Conservation (phyloP, 169 alveolate genomes). For the Plasmodium blacklocki region DNA sequence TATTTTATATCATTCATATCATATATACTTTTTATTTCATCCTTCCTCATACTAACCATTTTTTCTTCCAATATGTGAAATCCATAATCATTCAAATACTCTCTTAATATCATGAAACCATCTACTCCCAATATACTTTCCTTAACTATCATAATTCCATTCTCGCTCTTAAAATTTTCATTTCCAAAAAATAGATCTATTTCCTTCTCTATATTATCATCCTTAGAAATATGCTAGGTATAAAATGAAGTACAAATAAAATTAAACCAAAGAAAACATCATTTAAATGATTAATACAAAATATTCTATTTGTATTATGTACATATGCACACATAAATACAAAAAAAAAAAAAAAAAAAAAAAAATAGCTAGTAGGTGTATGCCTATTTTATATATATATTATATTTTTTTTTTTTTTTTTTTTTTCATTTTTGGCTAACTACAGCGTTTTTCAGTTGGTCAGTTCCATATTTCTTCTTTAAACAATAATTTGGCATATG, state of each 20-base stretch:
- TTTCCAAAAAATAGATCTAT: conserved; percentile 57
- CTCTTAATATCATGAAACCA: conserved; percentile 21
- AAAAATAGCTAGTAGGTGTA: too few species aligned
- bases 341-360: background rate
- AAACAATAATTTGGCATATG: conserved; percentile 47
- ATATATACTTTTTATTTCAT: background rate
- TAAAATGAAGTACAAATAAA: conserved; percentile 13
- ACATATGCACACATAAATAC: background rate
- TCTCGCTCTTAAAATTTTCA: conserved; percentile 42
- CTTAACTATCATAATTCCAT: conserved; percentile 26
- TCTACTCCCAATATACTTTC: conserved; percentile 14
- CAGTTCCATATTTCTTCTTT: conserved; percentile 75
- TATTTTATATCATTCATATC: background rate
- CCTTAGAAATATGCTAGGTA: conserved; percentile 50
- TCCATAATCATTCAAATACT: conserved; percentile 35
- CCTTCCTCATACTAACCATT: conserved; percentile 2
- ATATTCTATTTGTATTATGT: too few species aligned
- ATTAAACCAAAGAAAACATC: background rate
- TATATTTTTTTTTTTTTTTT: background rate
- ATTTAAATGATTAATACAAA: too few species aligned
- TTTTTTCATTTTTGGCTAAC: conserved; percentile 11
- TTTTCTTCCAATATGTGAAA: conserved; percentile 61
- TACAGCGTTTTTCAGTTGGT: conserved; percentile 55
- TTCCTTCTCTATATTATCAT: conserved; percentile 56
- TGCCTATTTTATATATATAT: background rate